Evolutionary conservation across 2,329 filamentous ascomycete genomes (phyloP).

Genomic region (Helotiales sp.): DNA sequence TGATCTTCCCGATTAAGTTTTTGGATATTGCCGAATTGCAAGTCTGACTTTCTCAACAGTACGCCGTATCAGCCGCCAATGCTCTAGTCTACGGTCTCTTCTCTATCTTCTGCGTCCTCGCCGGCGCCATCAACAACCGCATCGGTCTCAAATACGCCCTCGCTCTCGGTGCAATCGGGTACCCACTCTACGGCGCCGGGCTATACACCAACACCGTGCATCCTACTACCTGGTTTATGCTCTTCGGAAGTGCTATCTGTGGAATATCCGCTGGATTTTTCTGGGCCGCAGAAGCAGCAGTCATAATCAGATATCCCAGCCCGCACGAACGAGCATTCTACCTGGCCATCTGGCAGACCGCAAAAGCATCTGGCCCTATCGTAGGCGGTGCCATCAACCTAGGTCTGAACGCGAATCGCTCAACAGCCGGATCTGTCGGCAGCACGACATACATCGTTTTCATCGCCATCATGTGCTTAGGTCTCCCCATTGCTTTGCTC

Average conservation of each 20-base stretch:
- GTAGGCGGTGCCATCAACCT: constrained; percentile 24
- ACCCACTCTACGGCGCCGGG: constrained; percentile 48
- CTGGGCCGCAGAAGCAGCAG: constrained; percentile 49
- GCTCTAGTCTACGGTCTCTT: constrained; percentile 53
- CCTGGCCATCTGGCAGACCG: constrained; percentile 47
- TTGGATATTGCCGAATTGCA: background rate
- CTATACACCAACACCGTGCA: constrained; percentile 48
- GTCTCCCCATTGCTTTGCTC: constrained; percentile 18
- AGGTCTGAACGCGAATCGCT: constrained; percentile 18
- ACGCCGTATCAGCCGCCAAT: constrained; percentile 52
- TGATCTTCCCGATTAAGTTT: background rate
- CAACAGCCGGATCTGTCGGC: constrained; percentile 21
- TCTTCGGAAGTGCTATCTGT: constrained; percentile 46
- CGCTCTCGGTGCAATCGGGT: constrained; percentile 50
- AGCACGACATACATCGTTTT: constrained; percentile 23
- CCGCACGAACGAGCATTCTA: constrained; percentile 36
- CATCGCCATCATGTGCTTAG: constrained; percentile 25
- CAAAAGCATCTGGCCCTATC: constrained; percentile 50
- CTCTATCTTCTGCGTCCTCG: constrained; percentile 50
- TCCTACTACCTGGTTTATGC: constrained; percentile 48
- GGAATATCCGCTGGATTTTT: constrained; percentile 49
- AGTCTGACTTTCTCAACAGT: constrained; percentile 6
- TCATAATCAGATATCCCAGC: constrained; percentile 48
- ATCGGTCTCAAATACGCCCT: constrained; percentile 48
- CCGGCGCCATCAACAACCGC: constrained; percentile 46